Evolutionary conservation across 352 stramenopile genomes (phyloP), one percentile per base, ranked within the genome.

Genomic region (Phytopythium montanum): DNA sequence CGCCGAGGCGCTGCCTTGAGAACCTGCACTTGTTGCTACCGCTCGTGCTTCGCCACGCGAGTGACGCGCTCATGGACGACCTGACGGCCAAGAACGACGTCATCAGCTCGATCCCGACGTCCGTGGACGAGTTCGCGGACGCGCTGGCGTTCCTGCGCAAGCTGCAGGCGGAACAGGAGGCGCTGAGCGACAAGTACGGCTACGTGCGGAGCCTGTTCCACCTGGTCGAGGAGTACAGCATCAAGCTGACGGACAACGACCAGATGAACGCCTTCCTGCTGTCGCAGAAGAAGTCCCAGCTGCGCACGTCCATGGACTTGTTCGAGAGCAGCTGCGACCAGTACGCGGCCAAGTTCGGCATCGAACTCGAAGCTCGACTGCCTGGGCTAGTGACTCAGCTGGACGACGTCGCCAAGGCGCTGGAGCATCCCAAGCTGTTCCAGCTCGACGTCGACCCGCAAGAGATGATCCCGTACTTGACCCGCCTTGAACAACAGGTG

Each of bases 211-310:
- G 70, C 31, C 55, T 93, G 38, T 90, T 82, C 56, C 64, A 76
- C 23, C 59, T 93, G 5, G 68, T 88, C 4, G 84, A 93, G 64
- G 84, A 92, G 18, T 93, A 81, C 54, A 62, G 62, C 12, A 71
- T 93, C 31, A 86, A 86, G 53, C 65, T 90, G 48, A 79, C 70
- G 0, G 84, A 93, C 56, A 62, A 68, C 1, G 84, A 93, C 31
- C 79, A 90, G 56, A 86, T 84, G 50, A 90, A 90, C 41, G 76
- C 78, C 14, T 90, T 92, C 57, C 51, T 92, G 41, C 61, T 92
- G 2, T 85, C 84, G 0, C 84, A 93, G 39, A 89, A 89, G 61
- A 75, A 67, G n/a, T 67, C 79, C 2, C 84, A 92, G 56, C 60
- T 93, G 29, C 85, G 81, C 41, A 83, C 80, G 3, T 92, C 84